Percentiles rank a stretch among this genome's conserved stretches.
Conservation (phyloP, 1,139 yeast species). For the Lodderomyces oxycetoniae region DNA sequence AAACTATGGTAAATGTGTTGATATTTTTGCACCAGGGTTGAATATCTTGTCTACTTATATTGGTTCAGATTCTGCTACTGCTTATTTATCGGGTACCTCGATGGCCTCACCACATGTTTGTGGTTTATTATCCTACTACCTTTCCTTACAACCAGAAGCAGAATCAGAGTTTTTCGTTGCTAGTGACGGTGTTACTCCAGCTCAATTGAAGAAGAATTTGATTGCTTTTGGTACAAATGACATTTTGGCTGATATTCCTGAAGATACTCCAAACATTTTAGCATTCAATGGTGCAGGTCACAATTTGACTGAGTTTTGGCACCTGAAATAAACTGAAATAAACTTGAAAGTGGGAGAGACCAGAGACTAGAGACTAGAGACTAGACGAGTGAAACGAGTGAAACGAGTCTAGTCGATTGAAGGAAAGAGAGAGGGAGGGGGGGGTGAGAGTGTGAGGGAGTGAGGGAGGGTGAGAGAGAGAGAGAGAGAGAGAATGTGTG, state of each 20-base stretch:
- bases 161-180: conserved; percentile 67
- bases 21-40: conserved; percentile 81
- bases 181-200: conserved; percentile 65
- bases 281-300: conserved; percentile 93
- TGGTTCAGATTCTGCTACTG: conserved; percentile 66
- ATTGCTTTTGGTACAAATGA: conserved; percentile 74
- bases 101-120: conserved; percentile 99
- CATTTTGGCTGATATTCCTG: conserved; percentile 66
- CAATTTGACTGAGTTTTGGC: conserved; percentile 72
- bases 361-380: no score
- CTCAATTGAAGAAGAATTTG: conserved; percentile 83
- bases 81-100: conserved; percentile 93
- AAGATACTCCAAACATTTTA: conserved; percentile 80
- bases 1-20: conserved; percentile 81
- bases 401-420: no score
- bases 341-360: no score
- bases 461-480: no score
- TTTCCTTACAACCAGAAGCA: conserved; percentile 85
- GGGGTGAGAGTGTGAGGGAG: no score
- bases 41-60: conserved; percentile 80
- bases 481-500: no score
- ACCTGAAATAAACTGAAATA: conserved; percentile 9
- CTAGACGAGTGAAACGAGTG: no score
- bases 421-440: no score
- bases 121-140: conserved; percentile 83